Evolutionary conservation across 2,329 filamentous ascomycete genomes (phyloP), one percentile per base, ranked within the genome.

Genomic region (Incumbomyces delicatus): DNA sequence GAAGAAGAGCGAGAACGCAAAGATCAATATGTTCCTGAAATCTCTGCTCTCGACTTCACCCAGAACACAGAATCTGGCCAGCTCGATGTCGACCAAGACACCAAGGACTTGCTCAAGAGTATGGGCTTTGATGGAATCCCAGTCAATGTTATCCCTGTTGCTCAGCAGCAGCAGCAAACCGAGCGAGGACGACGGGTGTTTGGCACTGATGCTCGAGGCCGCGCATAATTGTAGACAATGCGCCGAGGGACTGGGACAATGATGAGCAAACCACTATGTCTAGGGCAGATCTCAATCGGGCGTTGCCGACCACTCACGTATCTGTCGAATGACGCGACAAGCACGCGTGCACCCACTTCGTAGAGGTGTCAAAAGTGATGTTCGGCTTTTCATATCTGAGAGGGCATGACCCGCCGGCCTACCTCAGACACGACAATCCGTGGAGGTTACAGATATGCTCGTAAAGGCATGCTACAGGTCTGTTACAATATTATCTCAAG

Each of bases 1-100:
- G 92, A 98, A 79, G 92, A 98, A 80, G 92, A 98, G 84, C 87
- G 92, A 81, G 92, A 98, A 78, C 85, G 92, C 72, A 98, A 98
- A 86, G 92, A 98, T 79, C 92, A 98, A 80, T 98, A 95, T 78
- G 92, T 98, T 59, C 92, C 92, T 67, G 92, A 98, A 77, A 80
- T 98, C 63, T 98, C 94, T 53, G 92, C 92, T 67, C 85, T 98
- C 69, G 92, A 98, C 80, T 94, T 95, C 78, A 82, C 84, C 67
- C 87, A 95, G 80, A 87, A 85, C 76, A 81, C 80, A 70, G 92
- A 96, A 77, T 84, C 76, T 67, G 92, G 92, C 66, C 83, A 89
- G 73, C 80, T 98, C 64, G 90, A 96, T 63, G 85, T 95, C 66
- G 92, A 98, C 70, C 74, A 80, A 71, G 92, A 98, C 78, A 98